Base-by-base conservation (phyloP, 2,329 filamentous ascomycete species). In the Exophiala calicioides region DNA sequence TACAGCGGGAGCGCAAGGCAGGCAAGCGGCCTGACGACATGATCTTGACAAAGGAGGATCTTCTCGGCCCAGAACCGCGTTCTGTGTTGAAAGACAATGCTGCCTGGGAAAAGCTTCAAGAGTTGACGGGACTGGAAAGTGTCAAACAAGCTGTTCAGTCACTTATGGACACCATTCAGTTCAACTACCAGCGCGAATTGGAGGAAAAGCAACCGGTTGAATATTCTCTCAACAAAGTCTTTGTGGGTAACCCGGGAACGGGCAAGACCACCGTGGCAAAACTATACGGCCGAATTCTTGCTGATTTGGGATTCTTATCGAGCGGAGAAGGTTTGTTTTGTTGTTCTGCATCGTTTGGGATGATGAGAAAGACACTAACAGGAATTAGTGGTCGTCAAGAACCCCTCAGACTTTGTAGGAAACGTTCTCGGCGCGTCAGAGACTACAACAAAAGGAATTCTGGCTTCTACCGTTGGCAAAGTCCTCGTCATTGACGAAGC, bases 401-500 rank as follows among this genome's bases (percentile, higher is more conserved):
- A 82, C 30, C 86, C 86, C 0, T 68, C 85, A 0, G 87, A 91
- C 56, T 90, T 91, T 57, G 69, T 90, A 1, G 85, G 85, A 0
- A 66, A 64, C 6, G 70, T 61, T 0, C 51, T 91, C 0, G 87
- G 87, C 0, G 69, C 76, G 1, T 90, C 86, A 0, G 86, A 91
- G 62, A 70, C 75, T 2, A 80, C 82, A 24, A 90, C 86, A 0
- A 90, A 88, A 55, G 82, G 72, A 0, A 89, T 90, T 5, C 71
- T 91, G 0, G 79, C 78, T 0, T 68, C 81, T 0, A 81, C 84
- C 0, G 54, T 76, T 0, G 87, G 88, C 0, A 91, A 90, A 54
- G 85, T 90, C 0, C 74, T 91, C 0, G 79, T 91, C 10, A 89
- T 91, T 2, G 87, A 91, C 52, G 87, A 93, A 60, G 86, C 86